Evolutionary conservation across 2,329 filamentous ascomycete genomes (phyloP), one percentile per base, ranked within the genome.

Genomic region (Hypoxylon sp.): DNA sequence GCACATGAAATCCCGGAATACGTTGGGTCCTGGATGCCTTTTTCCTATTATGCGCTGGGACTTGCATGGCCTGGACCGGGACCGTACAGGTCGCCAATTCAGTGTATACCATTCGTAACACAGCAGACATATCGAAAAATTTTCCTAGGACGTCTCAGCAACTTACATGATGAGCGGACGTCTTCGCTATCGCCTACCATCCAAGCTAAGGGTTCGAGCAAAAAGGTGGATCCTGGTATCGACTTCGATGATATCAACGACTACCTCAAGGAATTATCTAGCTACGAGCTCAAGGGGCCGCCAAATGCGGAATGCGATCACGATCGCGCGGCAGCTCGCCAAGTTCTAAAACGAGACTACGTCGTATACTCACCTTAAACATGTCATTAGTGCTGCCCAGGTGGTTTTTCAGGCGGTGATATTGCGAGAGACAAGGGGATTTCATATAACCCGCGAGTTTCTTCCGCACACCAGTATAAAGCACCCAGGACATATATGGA

Each of bases 281-380:
- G 62, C 4, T 65, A 76, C 20, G 68, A 76, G 13, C 70, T 81
- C 62, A 81, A 81, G 43, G 43, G 80, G 80, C 1, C 69, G 78
- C 2, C 76, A 82, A 70, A 81, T 82, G 20, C 74, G 79, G 26
- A 82, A 82, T 52, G 65, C 66, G 0, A 69, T 77, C 6, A 71
- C 71, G 0, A 73, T 71, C 0, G 70, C 74, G 0, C 68, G 74
- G n/a, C 74, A 55, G 44, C 32, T 34, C 11, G 32, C 32, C 11
- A 34, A 34, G 32, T 34, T 34, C 32, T 15, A 34, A 13, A 34
- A 13, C 4, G 32, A 34, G 32, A 34, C 32, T 15, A 34, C 15
- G 32, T 34, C 32, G 11, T 34, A 34, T 15, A 6, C 32, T 34
- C 32, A 15, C 11, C 32, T 34, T 13, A 34, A 34, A 13, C 32